A percentile compares a stretch with the other conserved stretches of the same genome.
phyloP scores from a whole-genome alignment of 768 basidiomycete genomes.

The Stropharia rugosoannulata region DNA sequence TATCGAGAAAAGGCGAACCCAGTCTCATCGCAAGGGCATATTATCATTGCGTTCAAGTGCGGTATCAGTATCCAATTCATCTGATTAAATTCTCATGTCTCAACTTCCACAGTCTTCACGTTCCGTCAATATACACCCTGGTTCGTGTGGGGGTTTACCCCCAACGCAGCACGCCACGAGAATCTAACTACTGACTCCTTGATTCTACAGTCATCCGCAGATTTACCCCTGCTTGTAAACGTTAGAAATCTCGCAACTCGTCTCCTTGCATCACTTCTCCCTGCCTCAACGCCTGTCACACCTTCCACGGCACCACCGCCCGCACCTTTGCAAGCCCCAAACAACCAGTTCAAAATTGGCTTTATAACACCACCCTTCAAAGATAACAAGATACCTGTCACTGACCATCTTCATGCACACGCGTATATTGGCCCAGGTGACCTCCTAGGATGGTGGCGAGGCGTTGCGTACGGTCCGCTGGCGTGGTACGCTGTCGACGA shows the following conservation, averaged over 20 bases:
- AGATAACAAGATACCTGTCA: slow-evolving; percentile 76
- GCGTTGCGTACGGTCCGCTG: slow-evolving; percentile 61
- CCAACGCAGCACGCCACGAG: not conserved
- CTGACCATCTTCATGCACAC: slow-evolving; percentile 78
- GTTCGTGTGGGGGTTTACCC: slow-evolving; percentile 28
- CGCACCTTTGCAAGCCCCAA: slow-evolving; percentile 28
- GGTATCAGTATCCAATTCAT: slow-evolving; percentile 21
- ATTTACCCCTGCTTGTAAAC: slow-evolving; percentile 69
- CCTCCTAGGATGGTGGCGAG: slow-evolving; percentile 71
- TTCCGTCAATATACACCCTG: slow-evolving; percentile 74
- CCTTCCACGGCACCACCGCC: slow-evolving; percentile 32
- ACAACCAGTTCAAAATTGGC: slow-evolving; percentile 57
- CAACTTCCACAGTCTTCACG: slow-evolving; percentile 57
- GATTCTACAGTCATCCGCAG: slow-evolving; percentile 60
- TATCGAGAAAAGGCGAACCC: slow-evolving; percentile 71
- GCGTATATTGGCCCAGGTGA: slow-evolving; percentile 68
- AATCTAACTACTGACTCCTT: slow-evolving; percentile 3
- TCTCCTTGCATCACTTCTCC: slow-evolving; percentile 48
- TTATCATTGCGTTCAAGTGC: slow-evolving; percentile 77
- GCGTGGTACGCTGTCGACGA: slow-evolving; percentile 80
- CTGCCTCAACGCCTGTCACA: slow-evolving; percentile 34
- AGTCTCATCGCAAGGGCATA: slow-evolving; percentile 70
- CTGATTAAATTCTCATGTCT: slow-evolving; percentile 6
- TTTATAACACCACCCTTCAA: slow-evolving; percentile 80
- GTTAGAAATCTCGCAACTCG: slow-evolving; percentile 57